Base-by-base conservation (phyloP, 2,329 filamentous ascomycete species). In the Coniochaeta sp. region DNA sequence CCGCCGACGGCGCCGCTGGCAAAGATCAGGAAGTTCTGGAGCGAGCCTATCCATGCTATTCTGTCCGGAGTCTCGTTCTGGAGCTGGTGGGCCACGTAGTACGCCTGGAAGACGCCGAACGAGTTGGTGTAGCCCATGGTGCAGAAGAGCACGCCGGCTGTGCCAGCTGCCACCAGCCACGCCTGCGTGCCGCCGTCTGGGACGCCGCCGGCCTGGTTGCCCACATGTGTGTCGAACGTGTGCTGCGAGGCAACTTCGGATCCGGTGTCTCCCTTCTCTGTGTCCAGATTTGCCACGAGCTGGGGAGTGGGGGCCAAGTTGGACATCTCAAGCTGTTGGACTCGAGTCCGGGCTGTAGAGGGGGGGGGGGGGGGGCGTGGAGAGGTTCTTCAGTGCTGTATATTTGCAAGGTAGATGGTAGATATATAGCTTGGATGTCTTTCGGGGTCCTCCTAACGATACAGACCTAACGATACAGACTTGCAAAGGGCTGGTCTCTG, bases 71-170 rank as follows among this genome's bases (percentile, higher is more conserved):
- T 67, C 50, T 69, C 58, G 47, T 66, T 62, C 4, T 40, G 24
- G 7, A 75, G 65, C 30, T 68, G 63, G 50, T 73, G 63, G 1
- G 60, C 56, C 26, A 68, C 71, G 66, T 82, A 82, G 69, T 82
- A 82, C 2, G 76, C 68, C 60, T 84, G 80, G 65, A 81, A 83
- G 32, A 78, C 72, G n/a, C 79, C 79, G 58, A 81, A 83, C 1
- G 78, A 80, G 68, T 81, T 81, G 59, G 80, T 74, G 64, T 78
- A 78, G 36, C 81, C 81, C 78, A 78, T 80, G 3, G 78, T 79
- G 54, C 54, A 55, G 30, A 55, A 55, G 1, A 34, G 30, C 17
- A 55, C 38, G 14, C 54, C 32, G 17, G 54, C 54, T 22, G 54
- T 55, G 4, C 54, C 54, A 2, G 54, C 54, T 9, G 54, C 54